Conservation (phyloP, 2,329 filamentous ascomycete genomes). For the Pseudogymnoascus sp. region DNA sequence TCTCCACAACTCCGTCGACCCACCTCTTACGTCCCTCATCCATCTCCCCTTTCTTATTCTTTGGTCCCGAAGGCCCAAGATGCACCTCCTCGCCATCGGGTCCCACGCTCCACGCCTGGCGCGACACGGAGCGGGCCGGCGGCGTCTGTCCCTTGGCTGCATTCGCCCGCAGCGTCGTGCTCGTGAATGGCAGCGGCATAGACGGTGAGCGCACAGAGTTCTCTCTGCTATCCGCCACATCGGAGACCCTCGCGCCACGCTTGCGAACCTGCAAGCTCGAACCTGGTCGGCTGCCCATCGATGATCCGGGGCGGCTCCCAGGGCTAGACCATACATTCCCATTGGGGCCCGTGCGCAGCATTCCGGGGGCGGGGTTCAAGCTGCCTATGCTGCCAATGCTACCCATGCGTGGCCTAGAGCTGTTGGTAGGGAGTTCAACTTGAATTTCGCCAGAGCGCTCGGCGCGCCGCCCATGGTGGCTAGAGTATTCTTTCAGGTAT, state of each 20-base stretch:
- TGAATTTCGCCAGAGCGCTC: slow-evolving; percentile 51
- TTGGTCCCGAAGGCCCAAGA: slow-evolving; percentile 64
- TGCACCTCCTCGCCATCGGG: slow-evolving; percentile 47
- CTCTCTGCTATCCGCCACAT: neutral
- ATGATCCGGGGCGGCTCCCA: slow-evolving; percentile 19
- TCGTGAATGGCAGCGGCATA: slow-evolving; percentile 17
- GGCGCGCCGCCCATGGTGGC: slow-evolving; percentile 75
- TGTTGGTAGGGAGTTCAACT: slow-evolving; percentile 36
- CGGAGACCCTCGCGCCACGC: slow-evolving; percentile 20
- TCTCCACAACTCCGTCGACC: slow-evolving; percentile 77
- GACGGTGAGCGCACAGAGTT: slow-evolving; percentile 16
- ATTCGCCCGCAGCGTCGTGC: slow-evolving; percentile 7
- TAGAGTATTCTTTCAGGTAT: slow-evolving; percentile 87
- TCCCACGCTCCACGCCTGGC: slow-evolving; percentile 26
- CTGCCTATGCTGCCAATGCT: slow-evolving; percentile 7
- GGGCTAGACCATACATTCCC: slow-evolving; percentile 34
- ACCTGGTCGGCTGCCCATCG: slow-evolving; percentile 20
- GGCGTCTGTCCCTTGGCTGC: slow-evolving; percentile 12
- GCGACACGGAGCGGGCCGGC: slow-evolving; percentile 10
- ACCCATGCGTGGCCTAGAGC: slow-evolving; percentile 12
- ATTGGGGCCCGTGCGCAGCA: slow-evolving; percentile 1
- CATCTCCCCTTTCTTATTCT: slow-evolving; percentile 54
- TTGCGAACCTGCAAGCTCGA: slow-evolving; percentile 24
- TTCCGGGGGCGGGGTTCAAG: slow-evolving; percentile 20
- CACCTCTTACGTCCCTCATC: slow-evolving; percentile 68